These are phyloP conservation scores for Flaveria trinervia DNA, from an alignment of 129 eudicot species.

Conservation along the genomic window DNA sequence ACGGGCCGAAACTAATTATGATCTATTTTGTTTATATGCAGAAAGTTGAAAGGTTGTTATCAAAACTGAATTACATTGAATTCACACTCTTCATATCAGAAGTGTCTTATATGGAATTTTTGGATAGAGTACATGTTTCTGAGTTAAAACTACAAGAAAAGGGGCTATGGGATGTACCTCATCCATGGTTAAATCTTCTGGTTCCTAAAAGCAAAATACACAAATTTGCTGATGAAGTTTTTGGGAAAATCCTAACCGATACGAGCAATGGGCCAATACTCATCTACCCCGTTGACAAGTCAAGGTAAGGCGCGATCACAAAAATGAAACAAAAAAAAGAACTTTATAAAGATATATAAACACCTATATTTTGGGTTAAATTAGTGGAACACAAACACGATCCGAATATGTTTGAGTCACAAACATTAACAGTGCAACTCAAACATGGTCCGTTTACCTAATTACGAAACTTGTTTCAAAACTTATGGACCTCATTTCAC, in stretches of 20 bases:
- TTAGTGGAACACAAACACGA: neutral
- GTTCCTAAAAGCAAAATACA: conserved; percentile 73
- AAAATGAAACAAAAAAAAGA: neutral
- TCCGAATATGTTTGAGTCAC: neutral
- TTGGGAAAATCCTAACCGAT: conserved; percentile 87
- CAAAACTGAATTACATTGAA: conserved; percentile 58
- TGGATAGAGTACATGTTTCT: conserved; percentile 82
- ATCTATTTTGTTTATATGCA: conserved; percentile 39
- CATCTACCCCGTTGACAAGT: conserved; percentile 91
- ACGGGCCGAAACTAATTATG: neutral
- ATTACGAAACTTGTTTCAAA: neutral
- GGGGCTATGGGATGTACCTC: conserved; percentile 94
- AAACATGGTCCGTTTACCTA: neutral
- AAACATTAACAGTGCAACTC: neutral
- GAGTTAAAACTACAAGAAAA: conserved; percentile 74
- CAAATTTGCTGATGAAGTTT: conserved; percentile 66
- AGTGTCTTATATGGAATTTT: conserved; percentile 76
- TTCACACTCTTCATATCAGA: conserved; percentile 78
- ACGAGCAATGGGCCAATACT: conserved; percentile 92
- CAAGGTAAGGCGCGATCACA: conserved; percentile 50
- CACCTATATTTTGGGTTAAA: neutral
- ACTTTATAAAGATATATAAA: neutral
- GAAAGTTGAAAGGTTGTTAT: conserved; percentile 60
- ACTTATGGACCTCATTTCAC: neutral
- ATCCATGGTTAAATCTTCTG: conserved; percentile 95